Base-by-base conservation (phyloP, 768 basidiomycete genomes). In the Cystobasidium onofrii region DNA sequence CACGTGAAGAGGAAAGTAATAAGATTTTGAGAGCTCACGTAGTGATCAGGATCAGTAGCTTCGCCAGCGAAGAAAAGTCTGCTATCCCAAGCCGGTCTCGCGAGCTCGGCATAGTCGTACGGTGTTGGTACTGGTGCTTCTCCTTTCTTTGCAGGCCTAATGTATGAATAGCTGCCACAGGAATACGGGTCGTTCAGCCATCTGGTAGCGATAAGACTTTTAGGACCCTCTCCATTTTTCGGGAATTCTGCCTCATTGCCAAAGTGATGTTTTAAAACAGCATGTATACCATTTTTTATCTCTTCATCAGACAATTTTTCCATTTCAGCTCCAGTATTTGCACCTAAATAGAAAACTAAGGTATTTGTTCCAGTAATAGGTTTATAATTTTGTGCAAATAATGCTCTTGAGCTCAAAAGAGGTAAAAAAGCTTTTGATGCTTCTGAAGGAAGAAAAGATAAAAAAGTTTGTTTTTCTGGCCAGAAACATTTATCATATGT, bases 401-500 rank as follows among this genome's bases (percentile, higher is more conserved):
- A 52, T 3, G 54, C 69, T n/a, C 69, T 54, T 18, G 50, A 29
- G 10, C 27, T 61, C 10, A 55, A 34, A 23, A 41, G 9, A 15
- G 69, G 69, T 17, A 71, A 17, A 29, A 71, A 71, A 18, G 69
- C 50, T 31, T 29, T 44, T 17, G 54, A 57, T 9, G 69, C 69
- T 36, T 71, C 9, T 60, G 69, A 71, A 15, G 69, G 55, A 1
- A 71, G 34, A 3, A 71, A 44, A 6, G 69, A 55, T 3, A 71
- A 7, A 27, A 60, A 60, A 27, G 69, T 7, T 27, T 71, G 54
- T 10, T 71, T 41, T 20, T 31, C 17, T 23, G 69, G 69, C 69
- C 69, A 71, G 55, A 71, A 71, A 52, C 54, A 71, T 23, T 3
- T 71, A 52, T 31, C 27, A 31, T 71, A 71, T n/a, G 52, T 71